Evolutionary conservation across 768 basidiomycete species (phyloP).

Genomic region (Melanogaster broomeanus): DNA sequence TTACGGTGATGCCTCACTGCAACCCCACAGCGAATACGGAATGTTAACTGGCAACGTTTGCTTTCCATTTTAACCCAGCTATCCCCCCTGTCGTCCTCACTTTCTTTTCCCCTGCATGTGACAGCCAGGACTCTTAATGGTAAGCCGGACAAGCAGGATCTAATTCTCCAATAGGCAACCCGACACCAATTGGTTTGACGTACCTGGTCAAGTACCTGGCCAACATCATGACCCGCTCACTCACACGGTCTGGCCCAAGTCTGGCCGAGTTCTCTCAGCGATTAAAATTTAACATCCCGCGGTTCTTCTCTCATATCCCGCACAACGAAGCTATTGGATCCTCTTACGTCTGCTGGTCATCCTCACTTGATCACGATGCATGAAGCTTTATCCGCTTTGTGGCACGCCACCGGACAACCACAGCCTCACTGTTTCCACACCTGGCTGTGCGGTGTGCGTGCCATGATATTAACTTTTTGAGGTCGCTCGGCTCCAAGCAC

Average conservation of each 20-base stretch:
- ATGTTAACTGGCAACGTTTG: background rate
- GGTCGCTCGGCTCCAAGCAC: background rate
- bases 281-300: background rate
- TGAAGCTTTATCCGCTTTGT: slow-evolving; percentile 27
- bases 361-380: too few species aligned
- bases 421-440: slow-evolving; percentile 21
- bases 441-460: background rate
- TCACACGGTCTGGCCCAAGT: slow-evolving; percentile 12
- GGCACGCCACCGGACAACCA: slow-evolving; percentile 32
- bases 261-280: slow-evolving; percentile 3
- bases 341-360: slow-evolving; percentile 18
- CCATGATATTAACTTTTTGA: slow-evolving; percentile 1
- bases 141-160: slow-evolving; percentile 6
- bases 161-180: slow-evolving; percentile 13
- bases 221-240: slow-evolving; percentile 15
- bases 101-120: slow-evolving; percentile 19
- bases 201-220: slow-evolving; percentile 29
- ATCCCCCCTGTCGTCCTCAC: slow-evolving; percentile 4
- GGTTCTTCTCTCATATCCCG: background rate
- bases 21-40: background rate
- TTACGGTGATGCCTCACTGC: background rate
- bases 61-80: background rate
- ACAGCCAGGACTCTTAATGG: slow-evolving; percentile 10
- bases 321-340: background rate
- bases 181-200: slow-evolving; percentile 14